Evolutionary conservation across 345 rosid species (phyloP).

Genomic region (Cochlearia excelsa): DNA sequence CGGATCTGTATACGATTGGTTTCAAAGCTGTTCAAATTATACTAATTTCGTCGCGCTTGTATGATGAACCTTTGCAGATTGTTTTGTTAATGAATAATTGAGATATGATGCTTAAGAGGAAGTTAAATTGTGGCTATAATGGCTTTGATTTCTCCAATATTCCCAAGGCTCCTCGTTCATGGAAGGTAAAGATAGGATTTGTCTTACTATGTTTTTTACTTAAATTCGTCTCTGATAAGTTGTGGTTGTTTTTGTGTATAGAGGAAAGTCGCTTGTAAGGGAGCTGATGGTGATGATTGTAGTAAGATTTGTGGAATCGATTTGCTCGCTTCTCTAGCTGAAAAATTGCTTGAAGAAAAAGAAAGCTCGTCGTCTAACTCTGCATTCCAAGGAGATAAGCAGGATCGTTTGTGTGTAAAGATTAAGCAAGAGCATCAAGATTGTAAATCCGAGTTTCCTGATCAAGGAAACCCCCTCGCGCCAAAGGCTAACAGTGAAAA

Average conservation of each 20-base stretch:
- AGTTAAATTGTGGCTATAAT: slow-evolving; percentile 49
- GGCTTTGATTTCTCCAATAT: slow-evolving; percentile 53
- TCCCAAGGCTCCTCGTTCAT: slow-evolving; percentile 88
- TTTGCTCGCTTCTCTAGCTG: slow-evolving; percentile 87
- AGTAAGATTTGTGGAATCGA: slow-evolving; percentile 63
- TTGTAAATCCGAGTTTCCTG: slow-evolving; percentile 43
- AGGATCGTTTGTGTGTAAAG: slow-evolving; percentile 28
- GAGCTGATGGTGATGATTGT: slow-evolving; percentile 41
- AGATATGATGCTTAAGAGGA: slow-evolving; percentile 85
- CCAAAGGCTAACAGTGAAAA: slow-evolving; percentile 37
- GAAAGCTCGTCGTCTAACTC: slow-evolving; percentile 73
- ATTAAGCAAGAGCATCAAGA: slow-evolving; percentile 42
- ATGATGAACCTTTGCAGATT: slow-evolving; percentile 32
- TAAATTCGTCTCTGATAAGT: slow-evolving; percentile 24
- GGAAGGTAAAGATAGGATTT: slow-evolving; percentile 52
- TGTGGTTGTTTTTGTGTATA: slow-evolving; percentile 35
- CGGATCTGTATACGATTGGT: slow-evolving; percentile 1
- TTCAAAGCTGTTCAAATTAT: neutral
- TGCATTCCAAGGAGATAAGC: slow-evolving; percentile 62
- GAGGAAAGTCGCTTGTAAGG: slow-evolving; percentile 51
- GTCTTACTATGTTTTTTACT: neutral
- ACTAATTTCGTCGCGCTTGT: neutral
- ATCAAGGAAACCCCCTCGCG: slow-evolving; percentile 36
- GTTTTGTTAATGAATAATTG: slow-evolving; percentile 38
- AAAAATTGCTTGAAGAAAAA: slow-evolving; percentile 72